Conservation (phyloP, 768 basidiomycete genomes). For the Trametes coccinea region DNA sequence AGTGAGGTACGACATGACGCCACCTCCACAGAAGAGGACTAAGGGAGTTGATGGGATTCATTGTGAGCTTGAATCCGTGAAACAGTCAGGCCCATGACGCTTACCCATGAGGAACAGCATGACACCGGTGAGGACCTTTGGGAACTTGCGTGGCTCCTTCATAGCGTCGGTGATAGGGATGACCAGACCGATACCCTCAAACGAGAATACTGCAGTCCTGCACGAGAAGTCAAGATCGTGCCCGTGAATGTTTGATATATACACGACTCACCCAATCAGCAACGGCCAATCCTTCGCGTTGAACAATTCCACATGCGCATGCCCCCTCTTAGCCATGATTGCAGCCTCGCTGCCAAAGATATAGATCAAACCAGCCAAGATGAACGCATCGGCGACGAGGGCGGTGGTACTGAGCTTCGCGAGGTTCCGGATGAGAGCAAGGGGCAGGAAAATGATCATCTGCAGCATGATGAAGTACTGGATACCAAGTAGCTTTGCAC, state of each 20-base stretch:
- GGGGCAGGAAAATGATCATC: conserved; percentile 82
- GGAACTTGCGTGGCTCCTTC: conserved; percentile 94
- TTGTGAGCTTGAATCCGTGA: too few relatives aligned
- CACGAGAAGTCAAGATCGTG: conserved; percentile 7
- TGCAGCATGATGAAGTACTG: conserved; percentile 84
- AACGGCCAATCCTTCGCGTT: conserved; percentile 89
- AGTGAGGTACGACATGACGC: conserved; percentile 81
- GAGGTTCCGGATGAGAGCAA: conserved; percentile 89
- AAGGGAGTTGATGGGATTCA: neutral
- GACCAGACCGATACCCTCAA: conserved; percentile 95
- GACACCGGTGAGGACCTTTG: conserved; percentile 80
- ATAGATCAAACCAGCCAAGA: conserved; percentile 83
- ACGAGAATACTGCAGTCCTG: conserved; percentile 97
- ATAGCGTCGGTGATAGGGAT: conserved; percentile 98
- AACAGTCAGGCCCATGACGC: conserved; percentile 21
- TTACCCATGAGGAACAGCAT: conserved; percentile 82
- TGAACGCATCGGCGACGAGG: conserved; percentile 92
- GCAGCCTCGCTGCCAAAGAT: conserved; percentile 85
- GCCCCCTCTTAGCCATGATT: conserved; percentile 64
- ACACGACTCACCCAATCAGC: conserved; percentile 74
- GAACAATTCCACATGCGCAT: conserved; percentile 82
- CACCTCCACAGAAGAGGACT: conserved; percentile 88
- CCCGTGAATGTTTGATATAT: neutral
- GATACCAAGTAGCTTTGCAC: conserved; percentile 63
- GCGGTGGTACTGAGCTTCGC: conserved; percentile 92